Evolutionary conservation across 768 basidiomycete genomes (phyloP).

Genomic region (Macrocybe gigantea): DNA sequence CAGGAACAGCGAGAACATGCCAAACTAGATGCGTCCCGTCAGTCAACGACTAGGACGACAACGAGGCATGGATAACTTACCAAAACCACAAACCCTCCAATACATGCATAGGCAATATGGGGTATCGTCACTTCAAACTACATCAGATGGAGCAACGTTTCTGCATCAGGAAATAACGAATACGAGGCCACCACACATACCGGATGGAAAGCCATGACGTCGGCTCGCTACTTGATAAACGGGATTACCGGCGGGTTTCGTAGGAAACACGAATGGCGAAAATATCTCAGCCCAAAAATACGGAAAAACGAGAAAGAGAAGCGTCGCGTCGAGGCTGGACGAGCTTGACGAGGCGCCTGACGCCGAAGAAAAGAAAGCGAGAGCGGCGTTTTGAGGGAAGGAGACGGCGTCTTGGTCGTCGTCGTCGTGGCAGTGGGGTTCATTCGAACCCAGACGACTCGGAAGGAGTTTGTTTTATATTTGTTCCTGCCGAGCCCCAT

Average conservation of each 20-base stretch:
- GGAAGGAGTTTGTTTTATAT: constrained; percentile 13
- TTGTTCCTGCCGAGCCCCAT: constrained; percentile 12
- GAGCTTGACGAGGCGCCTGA: neutral
- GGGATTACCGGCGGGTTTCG: constrained; percentile 3
- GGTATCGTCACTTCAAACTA: constrained; percentile 62
- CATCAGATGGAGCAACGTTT: neutral
- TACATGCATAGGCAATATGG: constrained; percentile 73
- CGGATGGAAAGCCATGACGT: constrained; percentile 44
- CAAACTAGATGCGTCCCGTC: constrained; percentile 53
- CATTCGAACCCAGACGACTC: too few relatives aligned
- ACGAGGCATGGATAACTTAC: constrained; percentile 29
- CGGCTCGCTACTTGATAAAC: constrained; percentile 7
- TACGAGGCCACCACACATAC: constrained; percentile 23
- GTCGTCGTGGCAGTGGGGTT: too few relatives aligned
- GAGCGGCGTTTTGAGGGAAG: too few relatives aligned
- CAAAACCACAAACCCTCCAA: constrained; percentile 81
- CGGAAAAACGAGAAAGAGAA: constrained; percentile 1
- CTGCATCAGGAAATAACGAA: neutral
- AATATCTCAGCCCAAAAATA: constrained; percentile 12
- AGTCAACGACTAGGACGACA: neutral
- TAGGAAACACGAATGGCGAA: constrained; percentile 10
- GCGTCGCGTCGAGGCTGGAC: constrained; percentile 4
- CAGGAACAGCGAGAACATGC: constrained; percentile 91
- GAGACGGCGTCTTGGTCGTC: too few relatives aligned
- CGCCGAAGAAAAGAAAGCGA: too few relatives aligned